These are phyloP conservation scores for Aureobasidium vineae DNA, from an alignment of 2,329 filamentous ascomycete species.

Conservation along the genomic window DNA sequence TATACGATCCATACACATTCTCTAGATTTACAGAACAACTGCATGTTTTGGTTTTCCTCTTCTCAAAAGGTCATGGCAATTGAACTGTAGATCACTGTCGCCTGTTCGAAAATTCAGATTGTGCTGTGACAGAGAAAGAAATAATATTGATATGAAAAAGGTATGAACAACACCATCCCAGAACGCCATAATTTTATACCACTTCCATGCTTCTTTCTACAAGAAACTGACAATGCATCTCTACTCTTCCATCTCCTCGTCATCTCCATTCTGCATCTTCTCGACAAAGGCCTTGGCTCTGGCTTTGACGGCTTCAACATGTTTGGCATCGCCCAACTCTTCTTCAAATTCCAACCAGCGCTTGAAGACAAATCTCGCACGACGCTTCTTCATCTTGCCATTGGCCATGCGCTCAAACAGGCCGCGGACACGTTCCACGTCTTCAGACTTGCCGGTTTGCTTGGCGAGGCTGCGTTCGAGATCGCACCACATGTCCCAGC, in stretches of 20 bases:
- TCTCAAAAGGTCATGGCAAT: too few species aligned
- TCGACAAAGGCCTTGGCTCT: constrained; percentile 70
- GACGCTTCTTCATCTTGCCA: constrained; percentile 68
- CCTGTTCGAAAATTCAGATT: too few species aligned
- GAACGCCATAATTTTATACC: too few species aligned
- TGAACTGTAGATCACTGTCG: too few species aligned
- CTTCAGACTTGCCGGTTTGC: constrained; percentile 47
- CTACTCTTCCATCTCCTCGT: constrained; percentile 31
- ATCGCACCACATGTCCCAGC: constrained; percentile 91
- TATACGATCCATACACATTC: too few species aligned
- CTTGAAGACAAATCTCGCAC: constrained; percentile 86
- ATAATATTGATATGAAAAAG: too few species aligned
- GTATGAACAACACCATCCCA: too few species aligned
- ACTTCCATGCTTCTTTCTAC: too few species aligned
- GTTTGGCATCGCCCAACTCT: constrained; percentile 64
- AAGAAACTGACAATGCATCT: too few species aligned
- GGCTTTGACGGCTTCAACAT: constrained; percentile 66
- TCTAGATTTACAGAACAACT: too few species aligned
- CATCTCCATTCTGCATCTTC: constrained; percentile 40
- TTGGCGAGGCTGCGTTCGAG: constrained; percentile 64
- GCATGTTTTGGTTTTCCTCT: too few species aligned
- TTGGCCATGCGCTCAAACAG: constrained; percentile 77
- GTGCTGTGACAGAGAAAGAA: too few species aligned
- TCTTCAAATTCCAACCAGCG: constrained; percentile 90
- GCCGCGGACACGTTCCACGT: constrained; percentile 56